Base-by-base conservation (phyloP, 306 rosid genomes). In the Cucurbita moschata region DNA sequence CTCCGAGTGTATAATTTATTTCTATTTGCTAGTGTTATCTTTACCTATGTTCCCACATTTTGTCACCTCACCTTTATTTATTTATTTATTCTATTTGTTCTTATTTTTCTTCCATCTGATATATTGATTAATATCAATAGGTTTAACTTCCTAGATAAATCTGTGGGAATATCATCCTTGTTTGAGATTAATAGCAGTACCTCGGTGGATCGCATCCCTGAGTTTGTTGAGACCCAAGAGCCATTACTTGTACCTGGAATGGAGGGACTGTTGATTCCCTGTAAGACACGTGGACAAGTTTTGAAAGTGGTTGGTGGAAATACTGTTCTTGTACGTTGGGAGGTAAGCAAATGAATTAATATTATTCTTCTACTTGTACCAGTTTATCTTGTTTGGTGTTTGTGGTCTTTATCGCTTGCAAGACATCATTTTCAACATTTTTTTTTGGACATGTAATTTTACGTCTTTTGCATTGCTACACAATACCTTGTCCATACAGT, bases 271-370 rank as follows among this genome's bases (percentile, higher is more conserved):
- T 76, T 82, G 81, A 84, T 90, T 81, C 98, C 98, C 59, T 72
- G 83, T 60, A 88, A 87, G 75, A 90, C 92, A 66, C 83, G 81
- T 64, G 98, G 98, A 55, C 89, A 61, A 52, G 78, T 93, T 79
- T 71, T 93, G 84, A 93, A 82, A 87, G 71, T 86, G 74, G 79
- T 88, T 73, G 84, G 85, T 73, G 82, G 77, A 75, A 79, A 84
- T 76, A 81, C 89, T 63, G 94, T 87, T 87, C 97, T 93, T 83
- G 98, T 93, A 67, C 86, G 87, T 85, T 93, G 97, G 98, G 94
- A 93, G 97, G 98, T 93, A 82, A 79, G 55, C 77, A 57, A 56
- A 56, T 44, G 13, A 67, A 46, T 46, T 43, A 65, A 55, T 30
- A 63, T 58, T 47, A 21, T 73, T 43, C 38, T 26, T 57, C 60